Conservation (phyloP, 1,284 basidiomycete species). For the Pascua guehoae region DNA sequence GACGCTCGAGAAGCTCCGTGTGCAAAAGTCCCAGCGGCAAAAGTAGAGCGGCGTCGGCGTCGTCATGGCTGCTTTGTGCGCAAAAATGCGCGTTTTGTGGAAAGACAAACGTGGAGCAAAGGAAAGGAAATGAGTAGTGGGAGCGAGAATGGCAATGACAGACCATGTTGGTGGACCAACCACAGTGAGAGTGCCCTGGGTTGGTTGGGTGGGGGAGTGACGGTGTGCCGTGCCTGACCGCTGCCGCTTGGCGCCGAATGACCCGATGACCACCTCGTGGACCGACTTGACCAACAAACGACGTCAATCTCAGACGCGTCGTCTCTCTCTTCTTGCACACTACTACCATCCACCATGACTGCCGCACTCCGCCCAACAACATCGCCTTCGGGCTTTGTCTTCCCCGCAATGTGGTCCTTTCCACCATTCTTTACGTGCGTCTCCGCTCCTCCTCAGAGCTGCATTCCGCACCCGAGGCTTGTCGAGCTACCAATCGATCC, state of each 20-base stretch:
- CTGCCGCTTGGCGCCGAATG: background rate
- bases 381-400: slow-evolving; percentile 42
- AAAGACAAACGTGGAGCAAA: background rate
- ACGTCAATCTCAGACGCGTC: background rate
- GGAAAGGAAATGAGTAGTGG: background rate
- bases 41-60: slow-evolving; percentile 2
- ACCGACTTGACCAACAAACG: background rate
- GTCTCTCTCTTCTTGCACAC: background rate
- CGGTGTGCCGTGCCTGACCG: background rate
- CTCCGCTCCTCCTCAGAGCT: background rate
- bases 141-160: background rate
- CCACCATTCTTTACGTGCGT: slow-evolving; percentile 56
- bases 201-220: too few relatives aligned
- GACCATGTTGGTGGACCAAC: too few relatives aligned
- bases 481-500: background rate
- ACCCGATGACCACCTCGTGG: too few relatives aligned
- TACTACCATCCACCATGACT: slow-evolving; percentile 1
- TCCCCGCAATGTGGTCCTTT: slow-evolving; percentile 54
- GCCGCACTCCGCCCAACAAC: slow-evolving; percentile 21
- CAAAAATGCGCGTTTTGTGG: background rate
- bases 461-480: background rate
- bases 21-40: slow-evolving; percentile 19
- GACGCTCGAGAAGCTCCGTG: slow-evolving; percentile 5
- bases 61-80: background rate
- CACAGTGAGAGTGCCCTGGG: too few relatives aligned